Conservation (phyloP, 2,329 filamentous ascomycete genomes). For the Xylariaceae sp. region DNA sequence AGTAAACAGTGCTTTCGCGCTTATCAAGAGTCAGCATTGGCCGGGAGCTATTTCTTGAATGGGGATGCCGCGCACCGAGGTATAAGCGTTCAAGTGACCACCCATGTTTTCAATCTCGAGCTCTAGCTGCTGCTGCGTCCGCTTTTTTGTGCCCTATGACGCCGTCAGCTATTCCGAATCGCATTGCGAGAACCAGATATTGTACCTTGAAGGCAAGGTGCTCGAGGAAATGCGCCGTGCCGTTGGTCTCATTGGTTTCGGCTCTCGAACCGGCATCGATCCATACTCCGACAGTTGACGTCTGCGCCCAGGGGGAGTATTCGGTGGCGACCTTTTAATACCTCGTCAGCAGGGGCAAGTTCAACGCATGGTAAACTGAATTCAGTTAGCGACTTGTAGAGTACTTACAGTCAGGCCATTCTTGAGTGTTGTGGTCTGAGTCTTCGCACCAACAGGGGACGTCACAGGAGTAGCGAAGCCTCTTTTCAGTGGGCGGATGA, state of each 20-base stretch:
- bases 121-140: slow-evolving; percentile 95
- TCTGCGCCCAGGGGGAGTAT: slow-evolving; percentile 97
- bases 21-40: slow-evolving; percentile 35
- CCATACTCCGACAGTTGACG: slow-evolving; percentile 97
- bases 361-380: slow-evolving; percentile 2
- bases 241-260: slow-evolving; percentile 97
- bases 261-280: slow-evolving; percentile 98
- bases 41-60: background rate
- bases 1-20: slow-evolving; percentile 99
- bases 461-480: slow-evolving; percentile 83
- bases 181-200: slow-evolving; percentile 12
- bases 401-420: slow-evolving; percentile 88
- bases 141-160: slow-evolving; percentile 78
- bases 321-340: slow-evolving; percentile 82
- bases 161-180: slow-evolving; percentile 18
- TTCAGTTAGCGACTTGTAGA: slow-evolving; percentile 29
- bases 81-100: slow-evolving; percentile 98
- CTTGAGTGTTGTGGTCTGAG: slow-evolving; percentile 91
- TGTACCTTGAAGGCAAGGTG: slow-evolving; percentile 98
- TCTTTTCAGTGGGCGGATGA: slow-evolving; percentile 72
- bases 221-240: slow-evolving; percentile 98
- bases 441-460: slow-evolving; percentile 64
- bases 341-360: slow-evolving; percentile 11
- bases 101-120: slow-evolving; percentile 99
- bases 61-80: slow-evolving; percentile 66